Base-by-base conservation (phyloP, 257 asterid species). In the Lavandula angustifolia region DNA sequence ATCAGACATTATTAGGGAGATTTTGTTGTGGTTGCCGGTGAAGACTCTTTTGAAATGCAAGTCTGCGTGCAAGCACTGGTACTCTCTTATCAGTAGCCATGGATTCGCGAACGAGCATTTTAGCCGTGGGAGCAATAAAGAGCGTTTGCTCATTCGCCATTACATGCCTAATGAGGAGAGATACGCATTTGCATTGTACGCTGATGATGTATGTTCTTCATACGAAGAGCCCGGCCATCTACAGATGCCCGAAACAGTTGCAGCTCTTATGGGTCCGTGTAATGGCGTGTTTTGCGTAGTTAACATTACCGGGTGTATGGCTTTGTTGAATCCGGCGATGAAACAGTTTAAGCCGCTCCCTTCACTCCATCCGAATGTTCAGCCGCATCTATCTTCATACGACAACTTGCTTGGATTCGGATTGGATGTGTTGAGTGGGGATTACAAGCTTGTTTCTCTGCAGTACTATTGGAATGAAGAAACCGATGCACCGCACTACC, bases 41-140 rank as follows among this genome's bases (percentile, higher is more conserved):
- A 79, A 76, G 51, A 41, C 71, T 48, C 61, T 84, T 27, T 3
- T 73, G 72, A 78, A 16, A 57, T 75, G 74, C 68, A 84, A 81
- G 65, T 71, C 60, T 22, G 82, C 79, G 11, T 74, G 83, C 85
- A 78, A 76, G 61, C 59, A 35, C 9, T 82, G 88, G 85, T 69
- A 55, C 43, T 4, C 68, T 64, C 72, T 79, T 17, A 79, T 79
- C 16, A 72, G 42, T 22, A 77, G 70, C 55, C 53, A 67, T 7
- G 42, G 56, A 38, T 82, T 82, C 62, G 44, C 69, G 38, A 44
- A 49, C 32, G 76, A 55, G 4, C 88, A 82, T 54, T 73, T 54
- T 17, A 14, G 0, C 49, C 71, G 68, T 11, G 54, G 22, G 40
- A 69, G 55, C 65, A 77, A 64, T 57, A 40, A 50, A 31, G 81